Conservation (phyloP, 176 grass and related monocot species). For the Triticum aestivum region IWGSC_CS_RefSeq_v2.1 NC_057800.1:417664201-417664700, state of each 20-base stretch:
- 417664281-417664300: constrained; percentile 46
- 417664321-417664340: constrained; percentile 30
- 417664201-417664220: constrained; percentile 47
- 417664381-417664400: constrained; percentile 93
- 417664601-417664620: constrained; percentile 94
- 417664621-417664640: constrained; percentile 47
- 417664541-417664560: constrained; percentile 73
- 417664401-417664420: constrained; percentile 80
- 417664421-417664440: constrained; percentile 76
- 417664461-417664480: constrained; percentile 95
- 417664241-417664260: constrained; percentile 66
- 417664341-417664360: constrained; percentile 40
- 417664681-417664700: constrained; percentile 84
- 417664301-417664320: constrained; percentile 53
- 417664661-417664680: constrained; percentile 46
- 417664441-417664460: constrained; percentile 69
- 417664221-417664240: constrained; percentile 49
- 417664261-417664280: constrained; percentile 43
- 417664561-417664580: constrained; percentile 82
- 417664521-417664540: constrained; percentile 94
- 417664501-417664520: constrained; percentile 93
- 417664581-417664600: constrained; percentile 85
- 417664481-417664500: constrained; percentile 92
- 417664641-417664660: neutral
- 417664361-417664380: constrained; percentile 92